Conservation (phyloP, 2,329 filamentous ascomycete species). For the Cryphonectria parasitica region DNA sequence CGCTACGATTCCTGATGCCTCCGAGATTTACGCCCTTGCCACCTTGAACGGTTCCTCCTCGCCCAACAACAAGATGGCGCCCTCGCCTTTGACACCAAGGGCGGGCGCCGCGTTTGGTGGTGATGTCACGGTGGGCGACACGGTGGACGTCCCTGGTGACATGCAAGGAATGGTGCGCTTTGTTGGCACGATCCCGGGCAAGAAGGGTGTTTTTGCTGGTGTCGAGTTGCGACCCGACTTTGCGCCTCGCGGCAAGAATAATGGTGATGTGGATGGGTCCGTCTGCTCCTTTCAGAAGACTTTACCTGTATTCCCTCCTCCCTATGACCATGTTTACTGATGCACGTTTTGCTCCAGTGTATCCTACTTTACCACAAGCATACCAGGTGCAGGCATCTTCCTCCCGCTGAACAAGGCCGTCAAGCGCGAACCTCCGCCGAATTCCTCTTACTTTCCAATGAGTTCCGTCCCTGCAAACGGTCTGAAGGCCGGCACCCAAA, state of each 20-base stretch:
- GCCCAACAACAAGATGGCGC: slow-evolving; percentile 49
- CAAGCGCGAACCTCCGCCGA: slow-evolving; percentile 63
- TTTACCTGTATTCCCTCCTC: no score
- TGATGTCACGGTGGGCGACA: slow-evolving; percentile 73
- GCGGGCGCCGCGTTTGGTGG: slow-evolving; percentile 44
- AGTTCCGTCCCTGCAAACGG: slow-evolving; percentile 70
- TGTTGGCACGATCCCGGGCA: slow-evolving; percentile 82
- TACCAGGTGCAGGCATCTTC: slow-evolving; percentile 88
- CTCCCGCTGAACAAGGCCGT: slow-evolving; percentile 81
- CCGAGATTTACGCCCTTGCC: slow-evolving; percentile 64
- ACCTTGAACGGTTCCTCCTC: slow-evolving; percentile 50
- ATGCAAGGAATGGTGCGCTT: slow-evolving; percentile 93
- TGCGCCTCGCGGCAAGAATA: slow-evolving; percentile 88
- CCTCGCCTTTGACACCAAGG: slow-evolving; percentile 58
- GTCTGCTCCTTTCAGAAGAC: slow-evolving; percentile 35
- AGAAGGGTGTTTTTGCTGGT: slow-evolving; percentile 89
- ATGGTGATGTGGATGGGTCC: slow-evolving; percentile 92
- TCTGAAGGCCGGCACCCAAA: slow-evolving; percentile 58
- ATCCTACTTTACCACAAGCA: slow-evolving; percentile 79
- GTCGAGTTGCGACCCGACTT: slow-evolving; percentile 86
- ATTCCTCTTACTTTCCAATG: slow-evolving; percentile 54
- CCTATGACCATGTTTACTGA: slow-evolving; percentile 31
- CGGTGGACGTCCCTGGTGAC: slow-evolving; percentile 88
- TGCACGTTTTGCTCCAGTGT: slow-evolving; percentile 47
- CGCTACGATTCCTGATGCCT: slow-evolving; percentile 69